These are phyloP conservation scores for Acidiella bohemica DNA, from an alignment of 495 filamentous ascomycete species.

Conservation along the genomic window DNA sequence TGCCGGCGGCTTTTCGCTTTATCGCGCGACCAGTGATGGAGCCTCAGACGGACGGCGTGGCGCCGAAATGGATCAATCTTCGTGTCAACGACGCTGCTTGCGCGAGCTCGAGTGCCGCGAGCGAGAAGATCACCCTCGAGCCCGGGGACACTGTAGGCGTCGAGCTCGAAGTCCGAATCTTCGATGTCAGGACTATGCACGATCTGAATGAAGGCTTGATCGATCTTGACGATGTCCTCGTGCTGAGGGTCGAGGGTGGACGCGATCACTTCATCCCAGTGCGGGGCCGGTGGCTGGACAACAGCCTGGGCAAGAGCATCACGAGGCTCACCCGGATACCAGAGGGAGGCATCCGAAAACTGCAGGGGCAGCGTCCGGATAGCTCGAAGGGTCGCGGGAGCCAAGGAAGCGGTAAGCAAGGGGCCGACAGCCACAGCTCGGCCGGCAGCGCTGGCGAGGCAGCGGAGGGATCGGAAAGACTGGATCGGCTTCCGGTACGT, in stretches of 20 bases:
- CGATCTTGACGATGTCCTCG: conserved; percentile 69
- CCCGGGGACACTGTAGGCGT: conserved; percentile 73
- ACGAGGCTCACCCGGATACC: conserved; percentile 75
- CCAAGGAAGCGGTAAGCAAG: background rate
- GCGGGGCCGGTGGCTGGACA: conserved; percentile 62
- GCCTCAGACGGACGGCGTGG: conserved; percentile 18
- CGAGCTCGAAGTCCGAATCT: conserved; percentile 49
- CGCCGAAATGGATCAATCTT: conserved; percentile 54
- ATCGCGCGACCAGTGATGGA: conserved; percentile 45
- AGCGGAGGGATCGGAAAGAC: too few species aligned
- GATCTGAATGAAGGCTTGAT: conserved; percentile 54
- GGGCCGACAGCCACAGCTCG: background rate
- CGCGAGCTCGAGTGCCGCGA: conserved; percentile 18
- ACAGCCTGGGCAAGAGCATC: conserved; percentile 69
- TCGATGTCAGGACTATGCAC: conserved; percentile 46
- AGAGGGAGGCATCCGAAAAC: conserved; percentile 51
- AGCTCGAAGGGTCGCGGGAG: conserved; percentile 32
- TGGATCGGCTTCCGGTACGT: conserved; percentile 31
- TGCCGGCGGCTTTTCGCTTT: conserved; percentile 61
- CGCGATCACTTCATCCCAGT: conserved; percentile 86
- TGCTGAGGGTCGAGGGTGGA: conserved; percentile 74
- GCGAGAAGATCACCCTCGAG: conserved; percentile 41
- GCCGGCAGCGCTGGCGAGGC: too few species aligned
- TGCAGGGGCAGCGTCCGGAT: conserved; percentile 36
- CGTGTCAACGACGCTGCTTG: conserved; percentile 41